Conservation (phyloP, 106 monocot genomes). For the Gastrodia elata region DNA sequence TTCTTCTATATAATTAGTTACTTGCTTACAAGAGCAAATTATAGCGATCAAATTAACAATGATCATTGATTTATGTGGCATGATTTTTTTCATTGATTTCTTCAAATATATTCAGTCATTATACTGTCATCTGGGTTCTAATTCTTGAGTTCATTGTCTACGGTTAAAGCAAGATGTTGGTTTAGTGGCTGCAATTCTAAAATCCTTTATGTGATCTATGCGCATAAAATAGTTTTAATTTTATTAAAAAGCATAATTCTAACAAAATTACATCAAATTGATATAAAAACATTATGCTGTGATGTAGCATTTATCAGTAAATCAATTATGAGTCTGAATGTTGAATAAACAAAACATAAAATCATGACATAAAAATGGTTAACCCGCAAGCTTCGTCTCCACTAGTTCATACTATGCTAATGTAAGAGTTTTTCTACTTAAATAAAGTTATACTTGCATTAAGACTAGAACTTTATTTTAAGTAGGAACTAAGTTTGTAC, state of each 20-base stretch:
- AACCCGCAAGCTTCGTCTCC: too few species aligned
- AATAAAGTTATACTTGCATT: too few species aligned
- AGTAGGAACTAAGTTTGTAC: too few species aligned
- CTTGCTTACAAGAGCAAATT: not conserved
- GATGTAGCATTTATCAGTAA: too few species aligned
- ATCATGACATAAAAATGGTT: too few species aligned
- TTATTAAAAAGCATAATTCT: not conserved
- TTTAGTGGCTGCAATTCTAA: not conserved
- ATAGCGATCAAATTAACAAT: too few species aligned
- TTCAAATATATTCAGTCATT: not conserved
- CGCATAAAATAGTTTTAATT: not conserved
- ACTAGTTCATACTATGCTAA: too few species aligned
- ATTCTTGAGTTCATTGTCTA: not conserved
- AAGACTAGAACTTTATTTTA: too few species aligned
- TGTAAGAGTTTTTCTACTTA: too few species aligned
- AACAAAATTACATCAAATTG: not conserved
- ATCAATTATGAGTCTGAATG: too few species aligned
- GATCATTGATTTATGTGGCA: not conserved
- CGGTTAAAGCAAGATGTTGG: not conserved
- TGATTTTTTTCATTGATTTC: not conserved
- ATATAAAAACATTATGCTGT: not conserved
- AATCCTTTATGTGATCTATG: not conserved
- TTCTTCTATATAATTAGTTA: not conserved
- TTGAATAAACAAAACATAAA: too few species aligned
- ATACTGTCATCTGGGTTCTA: not conserved